Evolutionary conservation across 169 alveolate species (phyloP), one percentile per base, ranked within the genome.

Genomic region (Perkinsus olseni): DNA sequence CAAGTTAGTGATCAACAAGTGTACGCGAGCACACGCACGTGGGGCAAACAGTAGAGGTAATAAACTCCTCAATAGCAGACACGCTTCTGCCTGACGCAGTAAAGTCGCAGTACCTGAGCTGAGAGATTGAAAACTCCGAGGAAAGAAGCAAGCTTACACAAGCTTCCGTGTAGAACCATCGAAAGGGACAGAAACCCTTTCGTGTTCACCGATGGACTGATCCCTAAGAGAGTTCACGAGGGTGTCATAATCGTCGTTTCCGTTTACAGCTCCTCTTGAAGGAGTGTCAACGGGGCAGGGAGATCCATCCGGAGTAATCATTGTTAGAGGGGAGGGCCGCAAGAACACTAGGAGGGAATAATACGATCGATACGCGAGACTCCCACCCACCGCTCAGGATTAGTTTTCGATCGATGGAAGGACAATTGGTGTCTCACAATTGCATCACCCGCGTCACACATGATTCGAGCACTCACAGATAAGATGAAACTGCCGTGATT

Each of bases 11-110:
- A 62, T 62, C 82, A 62, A 62, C 10, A 62, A 28, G 28, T 62
- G 82, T 0, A n/a, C n/a, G n/a, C n/a, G n/a, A n/a, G n/a, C n/a
- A 24, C 82, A 62, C 82, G 1, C 82, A 62, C 82, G 82, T 62
- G 28, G 82, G 34, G 82, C 62, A 93, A 20, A 92, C 95, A 13
- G 51, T 45, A 28, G 74, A 21, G n/a, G 36, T 13, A 31, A 39
- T 38, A 92, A 91, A 91, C 45, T 91, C 40, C 91, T 62, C 96
- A 0, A 95, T 92, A 74, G 94, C 39, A 38, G 91, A 40, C 93
- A 95, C 91, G 28, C 94, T 92, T 10, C 96, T 91, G 20, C 96
- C 96, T 21, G 94, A 93, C 0, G 94, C 93, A 20, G 94, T 92
- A 48, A 92, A 94, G 31, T 62, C 82, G 34, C 82, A 62, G 82